Base-by-base conservation (phyloP, 805 yeast species). In the Isabelozyma pseudorhagii region DNA sequence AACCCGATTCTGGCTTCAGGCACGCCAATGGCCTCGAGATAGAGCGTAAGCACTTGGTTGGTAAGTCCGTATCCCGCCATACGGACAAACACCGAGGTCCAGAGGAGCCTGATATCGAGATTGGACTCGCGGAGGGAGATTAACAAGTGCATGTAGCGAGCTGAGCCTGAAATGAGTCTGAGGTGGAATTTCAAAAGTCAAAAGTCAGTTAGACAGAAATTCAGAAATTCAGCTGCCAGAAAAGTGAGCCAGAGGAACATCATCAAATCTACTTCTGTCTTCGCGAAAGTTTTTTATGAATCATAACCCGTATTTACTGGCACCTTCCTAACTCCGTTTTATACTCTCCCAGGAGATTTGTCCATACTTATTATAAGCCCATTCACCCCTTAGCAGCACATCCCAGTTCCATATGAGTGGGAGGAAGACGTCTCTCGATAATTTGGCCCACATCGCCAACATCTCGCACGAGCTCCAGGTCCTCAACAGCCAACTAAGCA, bases 31-130 rank as follows among this genome's bases (percentile, higher is more conserved):
- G 77, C 73, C 44, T 77, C 79, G 40, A 90, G 72, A 54, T 82
- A 88, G 9, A 87, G 74, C 0, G 92, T 84, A 42, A 90, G 67
- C 7, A 89, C 84, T 69, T 89, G 91, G 59, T 89, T 89, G 11
- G 93, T 85, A 48, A 86, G 69, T 3, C 96, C 96, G 60, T 84
- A 90, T 3, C 93, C 84, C 44, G 82, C 66, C 78, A 87, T 76
- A 27, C 97, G 73, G 14, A 87, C 69, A 55, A 87, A 83, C 9
- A 85, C 88, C 4, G 90, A 84, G 8, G 71, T 64, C 82, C 93
- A 81, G 40, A 90, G 77, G 14, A 88, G 62, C 50, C 81, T 70
- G 31, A 85, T 79, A 62, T 89, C 96, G 13, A 54, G 49, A 8
- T 69, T 61, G 0, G 83, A 71, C 44, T 69, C 71, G 25, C 47